phyloP scores from a whole-genome alignment of 345 rosid genomes.

The Brassica juncea region DNA sequence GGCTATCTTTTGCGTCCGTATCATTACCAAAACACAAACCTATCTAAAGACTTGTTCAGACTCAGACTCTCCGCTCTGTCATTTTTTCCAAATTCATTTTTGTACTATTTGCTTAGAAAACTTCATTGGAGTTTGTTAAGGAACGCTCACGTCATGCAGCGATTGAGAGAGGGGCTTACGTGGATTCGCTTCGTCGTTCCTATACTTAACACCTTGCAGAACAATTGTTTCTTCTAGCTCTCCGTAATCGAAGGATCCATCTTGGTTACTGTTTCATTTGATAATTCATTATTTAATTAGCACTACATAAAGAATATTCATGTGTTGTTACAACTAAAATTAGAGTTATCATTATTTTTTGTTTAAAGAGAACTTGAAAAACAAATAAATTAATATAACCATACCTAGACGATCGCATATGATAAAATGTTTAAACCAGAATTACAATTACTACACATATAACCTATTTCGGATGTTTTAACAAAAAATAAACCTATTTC shows the following conservation, averaged over 20 bases:
- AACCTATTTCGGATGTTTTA: neutral
- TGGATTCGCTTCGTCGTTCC: conserved; percentile 80
- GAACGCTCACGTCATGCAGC: conserved; percentile 58
- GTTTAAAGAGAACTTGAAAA: neutral
- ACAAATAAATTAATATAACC: neutral
- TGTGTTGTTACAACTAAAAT: conserved; percentile 2
- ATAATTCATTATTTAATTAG: neutral
- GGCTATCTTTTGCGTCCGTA: conserved; percentile 47
- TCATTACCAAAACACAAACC: conserved; percentile 68
- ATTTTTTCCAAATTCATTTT: conserved; percentile 9
- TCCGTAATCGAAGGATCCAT: conserved; percentile 89
- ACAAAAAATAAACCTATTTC: neutral
- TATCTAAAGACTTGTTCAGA: conserved; percentile 57
- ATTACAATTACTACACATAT: neutral
- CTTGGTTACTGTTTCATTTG: conserved; percentile 59
- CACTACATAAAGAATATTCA: conserved; percentile 24
- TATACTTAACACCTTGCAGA: conserved; percentile 75
- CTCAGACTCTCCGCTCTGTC: conserved; percentile 10
- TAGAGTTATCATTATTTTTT: neutral
- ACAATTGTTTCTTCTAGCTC: conserved; percentile 98
- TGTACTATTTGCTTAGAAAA: neutral
- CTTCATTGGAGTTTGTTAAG: conserved; percentile 53
- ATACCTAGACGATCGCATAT: neutral
- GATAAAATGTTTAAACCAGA: conserved; percentile 4
- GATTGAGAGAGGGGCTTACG: conserved; percentile 47